Base-by-base conservation (phyloP, 441 rosid genomes). In the Pelargonium citronellum region DNA sequence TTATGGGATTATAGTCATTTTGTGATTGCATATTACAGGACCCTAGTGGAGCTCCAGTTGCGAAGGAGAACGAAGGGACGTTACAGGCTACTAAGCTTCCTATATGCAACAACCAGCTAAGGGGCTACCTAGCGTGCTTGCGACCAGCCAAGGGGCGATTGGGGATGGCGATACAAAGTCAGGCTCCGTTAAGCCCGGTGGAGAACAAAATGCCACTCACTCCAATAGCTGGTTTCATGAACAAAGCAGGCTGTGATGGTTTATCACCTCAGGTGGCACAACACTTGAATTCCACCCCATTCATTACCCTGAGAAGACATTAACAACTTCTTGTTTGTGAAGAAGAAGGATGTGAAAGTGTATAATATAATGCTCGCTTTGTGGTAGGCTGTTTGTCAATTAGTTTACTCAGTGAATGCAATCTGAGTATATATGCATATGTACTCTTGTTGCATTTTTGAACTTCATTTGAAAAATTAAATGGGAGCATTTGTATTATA, bases 241-340 rank as follows among this genome's bases (percentile, higher is more conserved):
- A 66, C 65, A 82, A 79, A 78, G 80, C 9, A 30, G 37, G 37
- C 4, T 1, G 71, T 62, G 89, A 79, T 53, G 81, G 72, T 69
- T 15, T 77, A 74, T 82, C 91, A 58, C 85, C 86, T 9, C 71
- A 74, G 8, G 67, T 72, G 30, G 78, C 73, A 47, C 81, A 87
- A 43, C 87, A 86, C 72, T 80, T 86, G 51, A 83, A 69, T 73
- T 75, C 89, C 37, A 83, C 91, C 53, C 91, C 93, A 24, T 83
- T 90, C 71, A 79, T 87, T 41, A 81, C 87, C 17, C 77, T 60
- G 13, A 69, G 85, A 73, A 88, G 81, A 71, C 72, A 69, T 41
- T 83, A 83, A 63, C 34, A 1, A 1, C 37, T 3, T 30, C 4
- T 16, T n/a, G 16, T n/a, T 13, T 53, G 60, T 53, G n/a, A 15